Percentiles rank a stretch among this genome's conserved stretches.
Evolutionary conservation across 768 basidiomycete species (phyloP).

Genomic region (Holtermanniella nyarrowii): DNA sequence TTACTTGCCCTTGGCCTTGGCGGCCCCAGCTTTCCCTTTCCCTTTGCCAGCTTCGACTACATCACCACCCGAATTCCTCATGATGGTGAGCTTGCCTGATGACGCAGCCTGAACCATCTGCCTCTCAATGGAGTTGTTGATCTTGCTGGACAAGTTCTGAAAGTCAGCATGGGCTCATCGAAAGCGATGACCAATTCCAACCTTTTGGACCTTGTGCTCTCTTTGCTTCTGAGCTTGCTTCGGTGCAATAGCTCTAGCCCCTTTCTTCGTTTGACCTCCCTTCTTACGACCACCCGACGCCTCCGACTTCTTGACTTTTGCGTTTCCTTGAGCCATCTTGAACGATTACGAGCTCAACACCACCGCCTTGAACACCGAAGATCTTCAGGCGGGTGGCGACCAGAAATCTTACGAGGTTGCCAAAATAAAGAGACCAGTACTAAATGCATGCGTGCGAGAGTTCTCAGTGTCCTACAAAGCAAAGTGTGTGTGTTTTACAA

Average conservation of each 20-base stretch:
- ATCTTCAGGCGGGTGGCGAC: no score
- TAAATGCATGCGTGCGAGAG: background rate
- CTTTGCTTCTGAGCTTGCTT: background rate
- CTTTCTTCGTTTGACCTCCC: background rate
- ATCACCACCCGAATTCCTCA: constrained; percentile 53
- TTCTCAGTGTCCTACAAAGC: no score
- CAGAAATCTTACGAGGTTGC: background rate
- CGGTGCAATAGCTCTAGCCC: background rate
- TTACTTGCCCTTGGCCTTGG: background rate
- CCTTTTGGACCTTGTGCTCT: background rate
- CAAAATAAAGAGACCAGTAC: background rate
- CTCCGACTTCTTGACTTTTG: background rate
- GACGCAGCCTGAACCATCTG: constrained; percentile 87
- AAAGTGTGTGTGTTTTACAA: background rate
- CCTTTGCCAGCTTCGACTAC: background rate
- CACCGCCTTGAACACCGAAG: background rate
- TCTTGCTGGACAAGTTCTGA: constrained; percentile 80
- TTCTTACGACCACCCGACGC: background rate
- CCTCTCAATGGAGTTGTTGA: constrained; percentile 79
- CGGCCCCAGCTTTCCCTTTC: no score
- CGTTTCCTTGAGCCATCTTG: background rate
- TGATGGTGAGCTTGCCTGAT: constrained; percentile 79
- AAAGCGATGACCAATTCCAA: background rate
- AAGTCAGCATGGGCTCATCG: background rate
- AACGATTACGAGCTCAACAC: background rate